Conservation (phyloP, 331 rosid genomes). For the Malus hybrid region DNA sequence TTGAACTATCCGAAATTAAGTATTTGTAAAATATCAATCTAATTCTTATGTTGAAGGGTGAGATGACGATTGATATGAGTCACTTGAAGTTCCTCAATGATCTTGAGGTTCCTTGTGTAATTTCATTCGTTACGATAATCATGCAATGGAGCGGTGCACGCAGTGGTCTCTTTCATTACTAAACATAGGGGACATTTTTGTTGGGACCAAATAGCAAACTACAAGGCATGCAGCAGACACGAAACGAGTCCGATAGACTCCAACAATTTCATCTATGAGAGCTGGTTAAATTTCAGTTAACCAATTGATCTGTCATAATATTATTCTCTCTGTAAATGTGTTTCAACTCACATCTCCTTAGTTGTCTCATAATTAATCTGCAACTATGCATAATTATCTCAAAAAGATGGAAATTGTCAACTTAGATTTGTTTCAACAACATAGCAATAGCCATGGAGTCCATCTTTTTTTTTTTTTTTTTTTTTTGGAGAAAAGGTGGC, state of each 20-base stretch:
- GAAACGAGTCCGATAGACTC: too few relatives aligned
- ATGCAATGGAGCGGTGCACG: not conserved
- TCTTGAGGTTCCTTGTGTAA: not conserved
- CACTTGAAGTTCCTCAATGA: not conserved
- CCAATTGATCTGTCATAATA: too few relatives aligned
- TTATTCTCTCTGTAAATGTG: too few relatives aligned
- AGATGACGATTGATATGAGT: not conserved
- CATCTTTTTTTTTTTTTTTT: too few relatives aligned
- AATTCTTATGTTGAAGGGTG: not conserved
- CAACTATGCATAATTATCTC: too few relatives aligned
- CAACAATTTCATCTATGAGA: too few relatives aligned
- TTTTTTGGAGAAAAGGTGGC: not conserved
- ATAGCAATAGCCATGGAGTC: too few relatives aligned
- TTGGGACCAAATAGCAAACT: not conserved
- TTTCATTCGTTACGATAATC: not conserved
- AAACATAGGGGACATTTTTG: not conserved
- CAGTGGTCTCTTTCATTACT: not conserved
- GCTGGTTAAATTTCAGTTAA: not conserved
- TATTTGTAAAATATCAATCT: not conserved
- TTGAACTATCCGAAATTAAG: not conserved
- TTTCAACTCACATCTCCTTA: too few relatives aligned
- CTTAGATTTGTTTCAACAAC: too few relatives aligned
- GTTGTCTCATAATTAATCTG: too few relatives aligned
- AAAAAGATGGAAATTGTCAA: too few relatives aligned
- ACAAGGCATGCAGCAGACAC: too few relatives aligned